Conservation (phyloP, 2,329 filamentous ascomycete genomes). For the Dactylellina sp. region DNA sequence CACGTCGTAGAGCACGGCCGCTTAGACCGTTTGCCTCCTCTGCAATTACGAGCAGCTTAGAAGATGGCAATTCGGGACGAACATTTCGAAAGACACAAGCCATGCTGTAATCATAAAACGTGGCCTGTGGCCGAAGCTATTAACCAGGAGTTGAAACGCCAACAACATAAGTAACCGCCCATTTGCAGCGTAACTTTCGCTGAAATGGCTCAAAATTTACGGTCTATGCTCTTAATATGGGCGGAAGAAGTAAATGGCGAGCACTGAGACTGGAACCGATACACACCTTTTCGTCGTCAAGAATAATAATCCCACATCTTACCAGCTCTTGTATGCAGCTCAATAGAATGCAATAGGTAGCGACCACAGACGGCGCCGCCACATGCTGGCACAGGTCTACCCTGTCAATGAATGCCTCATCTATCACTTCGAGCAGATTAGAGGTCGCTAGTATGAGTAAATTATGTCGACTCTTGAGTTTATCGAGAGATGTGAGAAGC, state of each 20-base stretch:
- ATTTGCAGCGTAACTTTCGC: conserved; percentile 47
- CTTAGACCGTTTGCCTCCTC: conserved; percentile 57
- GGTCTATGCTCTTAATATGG: conserved; percentile 9
- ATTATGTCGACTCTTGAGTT: conserved; percentile 58
- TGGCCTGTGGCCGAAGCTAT: conserved; percentile 19
- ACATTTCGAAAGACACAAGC: conserved; percentile 52
- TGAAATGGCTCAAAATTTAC: conserved; percentile 49
- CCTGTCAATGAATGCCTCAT: conserved; percentile 59
- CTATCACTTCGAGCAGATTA: conserved; percentile 59
- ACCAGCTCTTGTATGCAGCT: conserved; percentile 59
- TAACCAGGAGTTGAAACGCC: conserved; percentile 21
- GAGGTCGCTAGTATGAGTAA: conserved; percentile 60
- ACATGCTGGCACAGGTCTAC: conserved; percentile 60
- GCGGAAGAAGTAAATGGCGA: conserved; percentile 34
- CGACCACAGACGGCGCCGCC: conserved; percentile 56
- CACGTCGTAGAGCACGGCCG: conserved; percentile 58
- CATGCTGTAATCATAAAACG: conserved; percentile 49
- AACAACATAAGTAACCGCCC: conserved; percentile 58
- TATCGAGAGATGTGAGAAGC: conserved; percentile 59
- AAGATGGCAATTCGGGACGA: conserved; percentile 58
- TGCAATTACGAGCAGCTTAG: conserved; percentile 58
- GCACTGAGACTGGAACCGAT: conserved; percentile 4
- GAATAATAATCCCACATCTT: conserved; percentile 58
- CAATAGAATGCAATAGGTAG: conserved; percentile 59
- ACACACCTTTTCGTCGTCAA: conserved; percentile 57